Evolutionary conservation across 257 asterid genomes (phyloP).

Genomic region (Ocimum tenuiflorum): DNA sequence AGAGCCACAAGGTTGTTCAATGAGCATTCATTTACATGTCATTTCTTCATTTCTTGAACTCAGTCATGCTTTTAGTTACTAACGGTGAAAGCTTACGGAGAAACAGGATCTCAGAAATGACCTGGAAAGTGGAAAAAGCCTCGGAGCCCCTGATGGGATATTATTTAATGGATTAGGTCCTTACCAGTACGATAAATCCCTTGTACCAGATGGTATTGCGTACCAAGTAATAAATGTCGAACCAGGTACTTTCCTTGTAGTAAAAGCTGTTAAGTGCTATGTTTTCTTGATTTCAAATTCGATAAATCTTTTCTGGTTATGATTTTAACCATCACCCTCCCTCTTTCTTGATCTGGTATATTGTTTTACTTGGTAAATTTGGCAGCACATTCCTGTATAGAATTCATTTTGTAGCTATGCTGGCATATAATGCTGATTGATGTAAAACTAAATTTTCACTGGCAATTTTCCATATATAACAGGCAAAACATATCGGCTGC

Average conservation of each 20-base stretch:
- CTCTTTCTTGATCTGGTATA: neutral
- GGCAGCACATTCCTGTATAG: neutral
- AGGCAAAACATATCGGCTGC: constrained; percentile 84
- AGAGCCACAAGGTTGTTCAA: constrained; percentile 72
- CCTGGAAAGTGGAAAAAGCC: constrained; percentile 50
- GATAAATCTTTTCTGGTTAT: neutral
- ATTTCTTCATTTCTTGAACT: constrained; percentile 4
- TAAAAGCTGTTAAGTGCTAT: neutral
- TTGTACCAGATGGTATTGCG: constrained; percentile 52
- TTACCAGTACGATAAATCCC: constrained; percentile 51
- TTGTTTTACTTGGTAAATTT: neutral
- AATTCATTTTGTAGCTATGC: neutral
- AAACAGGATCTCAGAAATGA: constrained; percentile 61
- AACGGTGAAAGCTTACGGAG: constrained; percentile 23
- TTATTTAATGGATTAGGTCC: constrained; percentile 84
- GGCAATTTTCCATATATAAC: constrained; percentile 28
- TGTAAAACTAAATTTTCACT: neutral
- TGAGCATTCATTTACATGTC: neutral
- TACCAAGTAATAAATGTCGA: constrained; percentile 65
- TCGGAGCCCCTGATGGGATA: constrained; percentile 79
- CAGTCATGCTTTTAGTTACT: constrained; percentile 19
- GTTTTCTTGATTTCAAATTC: neutral
- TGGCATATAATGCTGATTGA: neutral
- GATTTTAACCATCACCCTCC: neutral
- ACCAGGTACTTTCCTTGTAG: constrained; percentile 48